Evolutionary conservation across 176 grass and related monocot species (phyloP).

Genomic region (Tillandsia fasciculata): DNA sequence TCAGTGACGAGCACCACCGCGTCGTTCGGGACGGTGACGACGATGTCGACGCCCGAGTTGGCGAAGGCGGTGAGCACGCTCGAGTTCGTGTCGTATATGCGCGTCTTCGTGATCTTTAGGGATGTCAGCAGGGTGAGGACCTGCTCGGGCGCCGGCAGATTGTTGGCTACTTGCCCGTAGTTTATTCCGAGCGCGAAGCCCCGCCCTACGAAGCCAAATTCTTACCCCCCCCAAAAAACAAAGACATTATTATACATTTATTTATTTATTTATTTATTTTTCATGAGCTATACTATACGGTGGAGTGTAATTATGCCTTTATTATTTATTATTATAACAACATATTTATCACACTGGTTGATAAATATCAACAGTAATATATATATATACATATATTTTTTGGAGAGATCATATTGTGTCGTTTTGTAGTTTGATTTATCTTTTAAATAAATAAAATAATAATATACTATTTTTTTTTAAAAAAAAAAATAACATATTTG

Average conservation of each 20-base stretch:
- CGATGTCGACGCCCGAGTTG: conserved; percentile 60
- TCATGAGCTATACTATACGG: too few relatives aligned
- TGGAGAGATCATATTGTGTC: too few relatives aligned
- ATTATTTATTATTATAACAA: too few relatives aligned
- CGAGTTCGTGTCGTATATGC: conserved; percentile 86
- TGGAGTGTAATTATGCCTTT: too few relatives aligned
- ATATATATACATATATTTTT: too few relatives aligned
- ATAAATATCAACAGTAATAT: too few relatives aligned
- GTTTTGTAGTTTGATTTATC: too few relatives aligned
- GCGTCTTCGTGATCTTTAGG: conserved; percentile 53
- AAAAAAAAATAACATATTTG: too few relatives aligned
- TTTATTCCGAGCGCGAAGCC: conserved; percentile 68
- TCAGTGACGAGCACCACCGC: conserved; percentile 38
- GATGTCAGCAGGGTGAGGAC: conserved; percentile 54
- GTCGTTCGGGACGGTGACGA: conserved; percentile 82
- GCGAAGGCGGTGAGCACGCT: conserved; percentile 70
- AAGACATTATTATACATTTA: not conserved
- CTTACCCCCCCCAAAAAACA: conserved; percentile 26
- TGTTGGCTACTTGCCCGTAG: conserved; percentile 90
- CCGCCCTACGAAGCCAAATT: conserved; percentile 26
- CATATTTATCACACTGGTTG: too few relatives aligned
- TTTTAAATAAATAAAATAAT: not conserved
- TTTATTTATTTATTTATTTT: too few relatives aligned
- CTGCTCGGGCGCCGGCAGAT: conserved; percentile 53
- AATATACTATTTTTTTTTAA: too few relatives aligned